Conservation (phyloP, 208 protist species). For the Naegleria lovaniensis region DNA sequence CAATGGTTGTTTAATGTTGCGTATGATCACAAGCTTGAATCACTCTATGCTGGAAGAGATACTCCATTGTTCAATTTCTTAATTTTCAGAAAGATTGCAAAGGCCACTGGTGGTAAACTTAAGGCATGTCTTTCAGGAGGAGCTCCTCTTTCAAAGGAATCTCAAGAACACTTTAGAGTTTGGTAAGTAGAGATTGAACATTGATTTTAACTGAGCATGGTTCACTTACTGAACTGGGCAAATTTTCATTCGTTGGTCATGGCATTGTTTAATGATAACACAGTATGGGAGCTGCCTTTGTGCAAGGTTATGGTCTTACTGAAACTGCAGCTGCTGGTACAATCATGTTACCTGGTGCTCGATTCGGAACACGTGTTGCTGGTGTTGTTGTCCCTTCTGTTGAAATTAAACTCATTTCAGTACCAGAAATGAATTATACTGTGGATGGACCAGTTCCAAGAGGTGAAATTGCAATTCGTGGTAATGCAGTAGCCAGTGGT, state of each 20-base stretch:
- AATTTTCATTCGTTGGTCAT: conserved; percentile 22
- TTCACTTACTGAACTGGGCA: neutral
- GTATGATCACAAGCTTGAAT: conserved; percentile 53
- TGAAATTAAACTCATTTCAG: conserved; percentile 80
- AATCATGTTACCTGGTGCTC: conserved; percentile 58
- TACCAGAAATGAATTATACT: conserved; percentile 64
- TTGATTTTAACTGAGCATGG: too few species aligned
- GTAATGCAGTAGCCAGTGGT: conserved; percentile 57
- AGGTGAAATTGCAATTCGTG: conserved; percentile 65
- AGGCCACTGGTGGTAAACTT: conserved; percentile 61
- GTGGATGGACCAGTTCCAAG: conserved; percentile 44
- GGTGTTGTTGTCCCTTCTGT: conserved; percentile 57
- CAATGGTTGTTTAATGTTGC: conserved; percentile 58
- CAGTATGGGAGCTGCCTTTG: conserved; percentile 54
- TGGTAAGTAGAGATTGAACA: too few species aligned
- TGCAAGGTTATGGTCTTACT: conserved; percentile 76
- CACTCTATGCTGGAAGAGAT: conserved; percentile 55
- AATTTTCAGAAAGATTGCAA: conserved; percentile 52
- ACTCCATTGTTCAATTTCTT: conserved; percentile 64
- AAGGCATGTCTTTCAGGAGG: conserved; percentile 55
- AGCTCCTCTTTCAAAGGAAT: conserved; percentile 53
- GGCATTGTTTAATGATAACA: conserved; percentile 65
- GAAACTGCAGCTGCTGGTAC: conserved; percentile 57
- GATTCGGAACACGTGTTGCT: conserved; percentile 52
- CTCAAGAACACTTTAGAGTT: conserved; percentile 21